Percentiles rank a stretch among this genome's conserved stretches.
These are phyloP conservation scores for Phytophthora constricta DNA, from an alignment of 352 stramenopile species.

Conservation along the genomic window DNA sequence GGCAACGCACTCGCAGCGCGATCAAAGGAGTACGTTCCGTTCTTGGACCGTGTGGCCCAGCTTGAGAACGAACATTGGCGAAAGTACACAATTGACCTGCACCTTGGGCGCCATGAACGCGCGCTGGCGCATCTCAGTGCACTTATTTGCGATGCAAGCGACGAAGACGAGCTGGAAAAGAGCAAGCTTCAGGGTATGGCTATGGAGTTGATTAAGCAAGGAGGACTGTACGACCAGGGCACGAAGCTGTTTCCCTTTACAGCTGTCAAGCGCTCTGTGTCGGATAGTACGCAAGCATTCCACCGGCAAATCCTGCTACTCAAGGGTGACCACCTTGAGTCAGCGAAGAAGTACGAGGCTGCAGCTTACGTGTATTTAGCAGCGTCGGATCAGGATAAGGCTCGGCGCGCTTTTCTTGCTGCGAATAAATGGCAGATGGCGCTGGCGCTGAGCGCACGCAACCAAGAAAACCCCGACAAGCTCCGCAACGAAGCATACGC, in stretches of 20 bases:
- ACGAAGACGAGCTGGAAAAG: conserved; percentile 35
- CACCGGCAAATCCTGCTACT: conserved; percentile 48
- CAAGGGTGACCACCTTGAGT: conserved; percentile 57
- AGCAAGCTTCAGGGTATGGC: conserved; percentile 28
- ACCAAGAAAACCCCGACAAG: conserved; percentile 31
- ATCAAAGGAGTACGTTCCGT: conserved; percentile 75
- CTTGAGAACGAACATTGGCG: conserved; percentile 41
- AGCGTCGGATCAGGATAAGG: conserved; percentile 42
- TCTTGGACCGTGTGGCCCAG: conserved; percentile 59
- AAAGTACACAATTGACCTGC: conserved; percentile 70
- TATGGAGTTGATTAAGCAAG: conserved; percentile 49
- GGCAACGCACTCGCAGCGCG: conserved; percentile 65
- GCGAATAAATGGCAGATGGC: conserved; percentile 71
- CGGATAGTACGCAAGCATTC: conserved; percentile 32
- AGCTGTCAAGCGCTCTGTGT: conserved; percentile 7
- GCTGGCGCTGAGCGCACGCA: conserved; percentile 46
- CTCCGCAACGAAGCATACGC: conserved; percentile 54
- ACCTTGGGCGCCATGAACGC: conserved; percentile 49
- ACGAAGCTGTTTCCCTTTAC: conserved; percentile 44
- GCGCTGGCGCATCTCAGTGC: conserved; percentile 58
- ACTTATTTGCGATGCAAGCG: conserved; percentile 25
- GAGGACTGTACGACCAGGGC: conserved; percentile 60
- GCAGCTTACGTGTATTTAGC: conserved; percentile 74
- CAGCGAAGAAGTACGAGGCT: conserved; percentile 47
- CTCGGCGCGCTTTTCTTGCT: conserved; percentile 61